These are phyloP conservation scores for Glutinoglossum americanum DNA, from an alignment of 495 filamentous ascomycete genomes.

Conservation along the genomic window DNA sequence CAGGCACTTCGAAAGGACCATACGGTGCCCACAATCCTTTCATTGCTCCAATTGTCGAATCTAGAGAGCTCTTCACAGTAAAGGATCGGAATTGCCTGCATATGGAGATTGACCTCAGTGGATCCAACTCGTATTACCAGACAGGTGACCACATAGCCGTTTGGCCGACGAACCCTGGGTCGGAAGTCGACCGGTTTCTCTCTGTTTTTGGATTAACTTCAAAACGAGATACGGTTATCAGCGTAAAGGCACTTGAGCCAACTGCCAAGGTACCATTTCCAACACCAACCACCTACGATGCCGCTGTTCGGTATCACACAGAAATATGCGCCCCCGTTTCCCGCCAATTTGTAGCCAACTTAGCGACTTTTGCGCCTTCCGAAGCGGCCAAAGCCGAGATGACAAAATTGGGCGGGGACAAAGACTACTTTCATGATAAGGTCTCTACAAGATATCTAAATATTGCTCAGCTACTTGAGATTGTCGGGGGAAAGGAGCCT, in stretches of 20 bases:
- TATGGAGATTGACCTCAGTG: conserved; percentile 83
- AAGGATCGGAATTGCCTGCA: conserved; percentile 91
- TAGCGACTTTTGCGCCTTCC: conserved; percentile 79
- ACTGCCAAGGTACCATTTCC: conserved; percentile 97
- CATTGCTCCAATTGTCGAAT: conserved; percentile 83
- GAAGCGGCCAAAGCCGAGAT: conserved; percentile 69
- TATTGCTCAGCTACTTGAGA: conserved; percentile 71
- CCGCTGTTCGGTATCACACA: conserved; percentile 86
- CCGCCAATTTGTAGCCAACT: conserved; percentile 74
- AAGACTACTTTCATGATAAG: conserved; percentile 87
- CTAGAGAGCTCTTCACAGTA: conserved; percentile 73
- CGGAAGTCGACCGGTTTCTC: conserved; percentile 81
- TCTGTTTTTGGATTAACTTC: conserved; percentile 47
- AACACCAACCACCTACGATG: conserved; percentile 90
- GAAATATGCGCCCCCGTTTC: conserved; percentile 91
- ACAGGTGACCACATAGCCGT: conserved; percentile 94
- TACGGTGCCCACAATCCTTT: conserved; percentile 95
- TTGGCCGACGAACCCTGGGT: conserved; percentile 91
- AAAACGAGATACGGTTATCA: conserved; percentile 70
- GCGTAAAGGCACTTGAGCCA: conserved; percentile 78
- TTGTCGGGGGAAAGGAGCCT: conserved; percentile 40
- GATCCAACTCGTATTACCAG: conserved; percentile 72
- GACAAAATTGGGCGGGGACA: conserved; percentile 71
- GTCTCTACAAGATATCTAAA: conserved; percentile 68
- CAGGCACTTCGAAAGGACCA: conserved; percentile 66